Evolutionary conservation across 345 rosid genomes (phyloP), one percentile per base, ranked within the genome.

Genomic region (Hibiscus mutabilis): DNA sequence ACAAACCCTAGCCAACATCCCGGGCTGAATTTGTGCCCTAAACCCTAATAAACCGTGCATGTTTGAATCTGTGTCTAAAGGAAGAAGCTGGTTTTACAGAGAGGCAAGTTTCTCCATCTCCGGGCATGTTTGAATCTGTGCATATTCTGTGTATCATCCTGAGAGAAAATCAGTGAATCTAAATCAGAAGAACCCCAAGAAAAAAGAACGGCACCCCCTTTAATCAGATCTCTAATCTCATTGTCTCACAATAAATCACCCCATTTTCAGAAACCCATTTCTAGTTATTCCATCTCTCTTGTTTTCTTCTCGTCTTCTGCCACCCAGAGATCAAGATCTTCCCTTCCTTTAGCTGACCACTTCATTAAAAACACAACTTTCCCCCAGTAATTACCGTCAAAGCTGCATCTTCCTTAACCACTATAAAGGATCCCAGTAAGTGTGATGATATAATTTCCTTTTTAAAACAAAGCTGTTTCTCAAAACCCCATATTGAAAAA

Each of bases 391-490:
- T 60, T 1, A 76, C 82, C n/a, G 53, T 24, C 44, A 70, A 78
- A 65, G 73, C 65, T 60, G 60, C 74, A 19, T 76, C 76, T 14
- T 37, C 56, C 59, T n/a, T 24, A 21, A 21, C n/a, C 15, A n/a
- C 9, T 49, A 6, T 80, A 7, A 65, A 22, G 16, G 63, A 46
- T 0, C 72, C 77, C 5, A 35, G 51, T 40, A 74, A 69, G 0
- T 66, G 74, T 7, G 79, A 83, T 64, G 49, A 49, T 3, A 46
- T 80, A 29, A 46, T 80, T 10, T 78, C 63, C 1, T 83, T 73
- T 29, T 77, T 80, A 24, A 76, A 22, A 52, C 71, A 78, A 58
- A 69, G 8, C 12, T 80, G 84, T 31, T 83, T 80, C 73, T 37
- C 73, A 3, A 53, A 69, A 52, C 9, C 78, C 68, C 77, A 74